These are phyloP conservation scores for Paraconiothyrium brasiliense DNA, from an alignment of 2,329 filamentous ascomycete genomes.

Conservation along the genomic window DNA sequence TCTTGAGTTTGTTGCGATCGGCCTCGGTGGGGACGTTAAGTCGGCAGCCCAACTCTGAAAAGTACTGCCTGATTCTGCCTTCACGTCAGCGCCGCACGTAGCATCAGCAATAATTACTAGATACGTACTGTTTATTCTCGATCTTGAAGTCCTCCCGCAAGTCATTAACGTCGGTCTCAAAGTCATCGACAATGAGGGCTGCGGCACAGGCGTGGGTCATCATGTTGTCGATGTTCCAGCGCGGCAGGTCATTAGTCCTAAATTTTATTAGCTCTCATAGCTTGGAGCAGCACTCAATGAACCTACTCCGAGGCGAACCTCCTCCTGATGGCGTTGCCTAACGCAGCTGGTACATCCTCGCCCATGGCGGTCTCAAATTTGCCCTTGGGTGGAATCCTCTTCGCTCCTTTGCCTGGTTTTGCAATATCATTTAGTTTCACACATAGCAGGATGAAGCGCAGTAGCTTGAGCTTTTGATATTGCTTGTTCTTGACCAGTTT, in stretches of 20 bases:
- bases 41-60: constrained; percentile 77
- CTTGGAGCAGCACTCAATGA: not conserved
- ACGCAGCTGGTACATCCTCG: constrained; percentile 32
- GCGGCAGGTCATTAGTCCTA: constrained; percentile 65
- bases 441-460: constrained; percentile 59
- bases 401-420: constrained; percentile 46
- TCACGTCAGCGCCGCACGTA: constrained; percentile 21
- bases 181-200: constrained; percentile 76
- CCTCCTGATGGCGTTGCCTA: constrained; percentile 57
- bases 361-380: constrained; percentile 72
- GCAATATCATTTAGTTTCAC: constrained; percentile 59
- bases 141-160: constrained; percentile 76
- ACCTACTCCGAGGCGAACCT: constrained; percentile 65
- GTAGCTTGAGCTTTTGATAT: constrained; percentile 57
- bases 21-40: constrained; percentile 59
- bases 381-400: constrained; percentile 67
- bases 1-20: constrained; percentile 62
- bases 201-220: constrained; percentile 78
- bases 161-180: constrained; percentile 74
- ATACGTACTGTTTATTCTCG: constrained; percentile 69
- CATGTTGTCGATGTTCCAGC: constrained; percentile 76
- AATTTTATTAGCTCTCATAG: constrained; percentile 23
- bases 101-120: no score
- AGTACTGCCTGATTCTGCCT: constrained; percentile 71
- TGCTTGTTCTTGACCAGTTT: constrained; percentile 64